These are phyloP conservation scores for Entomophthora muscae DNA, from an alignment of 371 early-diverging fungal species.

Conservation along the genomic window DNA sequence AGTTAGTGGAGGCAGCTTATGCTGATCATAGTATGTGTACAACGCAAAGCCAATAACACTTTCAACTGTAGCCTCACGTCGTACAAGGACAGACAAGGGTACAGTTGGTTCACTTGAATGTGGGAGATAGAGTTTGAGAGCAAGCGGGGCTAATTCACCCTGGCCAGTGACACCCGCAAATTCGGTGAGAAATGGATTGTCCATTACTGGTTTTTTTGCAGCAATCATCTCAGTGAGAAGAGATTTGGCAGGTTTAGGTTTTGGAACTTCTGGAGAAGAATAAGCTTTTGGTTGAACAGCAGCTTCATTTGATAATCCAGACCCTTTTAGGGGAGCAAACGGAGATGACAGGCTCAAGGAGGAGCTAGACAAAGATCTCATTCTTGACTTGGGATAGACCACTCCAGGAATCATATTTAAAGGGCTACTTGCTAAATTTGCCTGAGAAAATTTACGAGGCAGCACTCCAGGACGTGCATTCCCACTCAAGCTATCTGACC, in stretches of 20 bases:
- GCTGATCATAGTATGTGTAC: conserved; percentile 57
- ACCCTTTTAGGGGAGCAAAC: not conserved
- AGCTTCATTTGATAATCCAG: not conserved
- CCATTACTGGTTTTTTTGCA: conserved; percentile 30
- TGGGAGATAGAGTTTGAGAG: conserved; percentile 45
- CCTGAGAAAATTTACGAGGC: conserved; percentile 1
- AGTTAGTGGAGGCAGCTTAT: conserved; percentile 39
- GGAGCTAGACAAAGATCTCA: conserved; percentile 8
- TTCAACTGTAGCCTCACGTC: conserved; percentile 69
- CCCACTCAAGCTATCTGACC: not conserved
- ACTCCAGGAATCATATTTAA: not conserved
- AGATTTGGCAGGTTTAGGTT: conserved; percentile 19
- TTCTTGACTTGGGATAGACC: conserved; percentile 6
- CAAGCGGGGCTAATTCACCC: conserved; percentile 34
- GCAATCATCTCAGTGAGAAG: conserved; percentile 42
- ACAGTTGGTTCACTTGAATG: conserved; percentile 24
- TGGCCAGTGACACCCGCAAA: conserved; percentile 40
- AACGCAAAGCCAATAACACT: conserved; percentile 79
- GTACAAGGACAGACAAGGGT: conserved; percentile 51
- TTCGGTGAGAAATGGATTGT: conserved; percentile 56
- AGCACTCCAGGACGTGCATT: not conserved
- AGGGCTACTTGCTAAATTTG: not conserved
- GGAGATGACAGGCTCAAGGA: not conserved
- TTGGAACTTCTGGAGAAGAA: no score
- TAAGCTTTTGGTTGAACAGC: conserved; percentile 6